Evolutionary conservation across 208 protist species (phyloP).

Genomic region (Acanthamoeba healyi): DNA sequence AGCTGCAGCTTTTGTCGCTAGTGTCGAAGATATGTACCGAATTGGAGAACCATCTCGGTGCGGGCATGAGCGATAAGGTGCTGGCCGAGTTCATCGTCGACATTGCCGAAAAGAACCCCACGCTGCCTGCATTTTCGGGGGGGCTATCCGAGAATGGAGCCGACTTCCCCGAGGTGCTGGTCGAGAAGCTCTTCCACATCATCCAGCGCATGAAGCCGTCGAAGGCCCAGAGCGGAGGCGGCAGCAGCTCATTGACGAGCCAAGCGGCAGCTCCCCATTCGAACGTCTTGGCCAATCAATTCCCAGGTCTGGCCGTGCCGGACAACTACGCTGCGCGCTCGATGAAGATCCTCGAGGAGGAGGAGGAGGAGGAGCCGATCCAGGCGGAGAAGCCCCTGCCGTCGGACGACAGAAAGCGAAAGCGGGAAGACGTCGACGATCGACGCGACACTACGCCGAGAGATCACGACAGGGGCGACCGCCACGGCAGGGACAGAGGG

Average conservation of each 20-base stretch:
- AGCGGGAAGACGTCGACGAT: background rate
- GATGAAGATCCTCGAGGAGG: conserved; percentile 32
- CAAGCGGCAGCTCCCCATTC: background rate
- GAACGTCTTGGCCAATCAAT: conserved; percentile 53
- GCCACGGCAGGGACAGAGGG: conserved; percentile 1
- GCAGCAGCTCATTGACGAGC: background rate
- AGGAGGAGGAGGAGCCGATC: too few relatives aligned
- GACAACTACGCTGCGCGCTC: conserved; percentile 61
- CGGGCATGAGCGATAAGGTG: conserved; percentile 90
- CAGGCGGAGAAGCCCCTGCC: too few relatives aligned
- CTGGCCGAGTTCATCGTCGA: conserved; percentile 93
- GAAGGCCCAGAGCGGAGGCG: conserved; percentile 60
- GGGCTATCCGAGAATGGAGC: conserved; percentile 88
- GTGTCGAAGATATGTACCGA: conserved; percentile 91
- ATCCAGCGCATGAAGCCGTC: conserved; percentile 88
- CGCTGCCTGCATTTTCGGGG: conserved; percentile 81
- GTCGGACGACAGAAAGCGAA: conserved; percentile 44
- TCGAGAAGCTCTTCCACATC: conserved; percentile 84
- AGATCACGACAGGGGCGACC: background rate
- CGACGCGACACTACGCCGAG: background rate
- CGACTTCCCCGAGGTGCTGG: conserved; percentile 87
- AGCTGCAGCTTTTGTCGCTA: conserved; percentile 84
- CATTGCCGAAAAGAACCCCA: conserved; percentile 83
- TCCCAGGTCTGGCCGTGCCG: conserved; percentile 83
- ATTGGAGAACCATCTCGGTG: conserved; percentile 93